A percentile compares a stretch with the other conserved stretches of the same genome.
phyloP scores from a whole-genome alignment of 192 early-diverging fungal species.

The Coemansia sp. region DNA sequence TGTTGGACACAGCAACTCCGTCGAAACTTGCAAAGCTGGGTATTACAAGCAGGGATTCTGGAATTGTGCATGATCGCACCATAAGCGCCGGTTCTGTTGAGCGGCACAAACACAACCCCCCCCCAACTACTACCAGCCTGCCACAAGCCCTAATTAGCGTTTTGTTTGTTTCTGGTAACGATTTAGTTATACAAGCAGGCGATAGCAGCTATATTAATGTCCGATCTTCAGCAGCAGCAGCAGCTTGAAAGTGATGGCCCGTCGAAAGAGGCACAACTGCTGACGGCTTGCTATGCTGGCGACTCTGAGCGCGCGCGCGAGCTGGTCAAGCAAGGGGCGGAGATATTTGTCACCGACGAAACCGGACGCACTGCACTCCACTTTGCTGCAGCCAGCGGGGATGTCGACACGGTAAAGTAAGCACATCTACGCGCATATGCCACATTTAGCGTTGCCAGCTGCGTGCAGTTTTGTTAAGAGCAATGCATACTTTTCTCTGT shows the following conservation, averaged over 20 bases:
- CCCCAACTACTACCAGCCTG: no score
- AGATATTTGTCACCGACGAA: slow-evolving; percentile 55
- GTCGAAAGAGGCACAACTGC: slow-evolving; percentile 22
- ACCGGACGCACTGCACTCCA: slow-evolving; percentile 62
- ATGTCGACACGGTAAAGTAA: slow-evolving; percentile 59
- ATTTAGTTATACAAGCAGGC: not conserved
- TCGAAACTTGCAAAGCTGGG: not conserved
- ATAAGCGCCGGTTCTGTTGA: not conserved
- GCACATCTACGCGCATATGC: slow-evolving; percentile 8
- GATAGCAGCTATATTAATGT: slow-evolving; percentile 3
- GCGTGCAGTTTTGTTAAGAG: not conserved
- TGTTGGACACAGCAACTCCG: not conserved
- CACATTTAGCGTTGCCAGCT: not conserved
- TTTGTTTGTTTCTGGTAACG: not conserved
- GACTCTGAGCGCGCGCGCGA: slow-evolving; percentile 42
- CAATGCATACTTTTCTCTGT: not conserved
- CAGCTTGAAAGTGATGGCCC: not conserved
- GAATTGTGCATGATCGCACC: not conserved
- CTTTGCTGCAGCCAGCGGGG: slow-evolving; percentile 65
- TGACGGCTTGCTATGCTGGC: slow-evolving; percentile 45
- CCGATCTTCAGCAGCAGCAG: not conserved
- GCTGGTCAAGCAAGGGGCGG: slow-evolving; percentile 51
- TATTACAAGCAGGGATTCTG: not conserved
- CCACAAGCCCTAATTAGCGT: no score
- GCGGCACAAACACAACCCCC: not conserved